These are phyloP conservation scores for Lactarius vividus DNA, from an alignment of 768 basidiomycete genomes.

Conservation along the genomic window DNA sequence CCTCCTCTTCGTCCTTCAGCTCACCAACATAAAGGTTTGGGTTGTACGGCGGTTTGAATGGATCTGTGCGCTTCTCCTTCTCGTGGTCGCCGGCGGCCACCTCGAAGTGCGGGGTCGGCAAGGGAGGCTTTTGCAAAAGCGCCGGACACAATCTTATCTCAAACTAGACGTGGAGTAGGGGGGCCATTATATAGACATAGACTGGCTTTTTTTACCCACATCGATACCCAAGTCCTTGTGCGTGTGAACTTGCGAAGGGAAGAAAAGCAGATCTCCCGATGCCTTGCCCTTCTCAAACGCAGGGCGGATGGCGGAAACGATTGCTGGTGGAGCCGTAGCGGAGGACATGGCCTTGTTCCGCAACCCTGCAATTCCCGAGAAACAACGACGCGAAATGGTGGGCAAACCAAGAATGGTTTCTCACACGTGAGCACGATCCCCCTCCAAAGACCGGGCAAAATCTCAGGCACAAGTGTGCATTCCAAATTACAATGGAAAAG, in stretches of 20 bases:
- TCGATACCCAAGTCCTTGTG: constrained; percentile 62
- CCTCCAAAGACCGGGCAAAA: background rate
- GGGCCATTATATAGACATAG: background rate
- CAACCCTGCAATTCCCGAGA: constrained; percentile 6
- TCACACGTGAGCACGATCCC: background rate
- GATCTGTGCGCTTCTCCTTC: constrained; percentile 47
- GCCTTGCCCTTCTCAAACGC: constrained; percentile 56
- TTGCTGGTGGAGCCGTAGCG: constrained; percentile 27
- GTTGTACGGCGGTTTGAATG: constrained; percentile 86
- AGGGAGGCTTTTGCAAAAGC: constrained; percentile 69
- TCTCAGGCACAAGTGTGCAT: background rate
- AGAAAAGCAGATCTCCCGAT: constrained; percentile 72
- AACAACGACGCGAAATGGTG: constrained; percentile 14
- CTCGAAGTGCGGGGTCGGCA: constrained; percentile 45
- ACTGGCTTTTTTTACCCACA: constrained; percentile 41
- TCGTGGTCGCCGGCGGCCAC: constrained; percentile 31
- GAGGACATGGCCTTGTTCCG: constrained; percentile 10
- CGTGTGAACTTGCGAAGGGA: constrained; percentile 64
- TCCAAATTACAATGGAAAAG: background rate
- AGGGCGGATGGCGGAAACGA: constrained; percentile 53
- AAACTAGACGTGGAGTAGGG: constrained; percentile 50
- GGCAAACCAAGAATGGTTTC: background rate
- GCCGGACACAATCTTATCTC: constrained; percentile 85
- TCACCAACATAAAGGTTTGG: constrained; percentile 74
- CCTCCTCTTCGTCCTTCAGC: constrained; percentile 57